These are phyloP conservation scores for Sporopachydermia quercuum DNA, from an alignment of 805 yeast species.

Conservation along the genomic window DNA sequence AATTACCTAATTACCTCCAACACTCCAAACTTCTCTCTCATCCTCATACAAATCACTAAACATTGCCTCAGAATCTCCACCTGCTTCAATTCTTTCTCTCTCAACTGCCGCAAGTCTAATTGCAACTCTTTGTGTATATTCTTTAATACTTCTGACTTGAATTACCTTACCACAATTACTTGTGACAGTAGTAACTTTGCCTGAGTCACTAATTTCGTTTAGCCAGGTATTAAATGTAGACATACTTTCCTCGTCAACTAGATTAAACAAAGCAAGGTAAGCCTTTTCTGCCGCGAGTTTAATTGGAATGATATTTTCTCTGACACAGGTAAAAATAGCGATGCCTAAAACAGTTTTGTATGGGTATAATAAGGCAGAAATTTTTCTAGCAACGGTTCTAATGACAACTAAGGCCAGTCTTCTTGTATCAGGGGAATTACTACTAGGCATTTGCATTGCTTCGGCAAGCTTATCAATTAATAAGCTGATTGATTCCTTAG, in stretches of 20 bases:
- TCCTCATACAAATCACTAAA: slow-evolving; percentile 78
- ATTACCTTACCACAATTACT: slow-evolving; percentile 31
- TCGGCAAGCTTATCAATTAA: slow-evolving; percentile 38
- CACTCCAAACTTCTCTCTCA: slow-evolving; percentile 77
- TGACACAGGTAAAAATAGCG: slow-evolving; percentile 62
- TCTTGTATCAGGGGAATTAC: slow-evolving; percentile 61
- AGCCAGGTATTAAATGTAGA: slow-evolving; percentile 53
- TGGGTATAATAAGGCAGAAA: slow-evolving; percentile 37
- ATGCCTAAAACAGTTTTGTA: slow-evolving; percentile 40
- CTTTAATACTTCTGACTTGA: slow-evolving; percentile 64
- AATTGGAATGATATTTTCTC: slow-evolving; percentile 83
- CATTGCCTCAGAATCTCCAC: slow-evolving; percentile 80
- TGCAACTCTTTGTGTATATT: slow-evolving; percentile 86
- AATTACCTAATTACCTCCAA: slow-evolving; percentile 38
- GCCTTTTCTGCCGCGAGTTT: slow-evolving; percentile 92
- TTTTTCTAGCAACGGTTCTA: slow-evolving; percentile 58
- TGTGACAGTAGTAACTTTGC: slow-evolving; percentile 13
- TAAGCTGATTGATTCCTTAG: slow-evolving; percentile 24
- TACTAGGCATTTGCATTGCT: slow-evolving; percentile 34
- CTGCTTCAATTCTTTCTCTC: slow-evolving; percentile 75
- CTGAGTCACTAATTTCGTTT: slow-evolving; percentile 18
- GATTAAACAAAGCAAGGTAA: slow-evolving; percentile 51
- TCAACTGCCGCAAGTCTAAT: slow-evolving; percentile 72
- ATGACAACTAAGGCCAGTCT: slow-evolving; percentile 63
- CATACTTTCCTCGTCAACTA: slow-evolving; percentile 52